phyloP scores from a whole-genome alignment of 2,329 filamentous ascomycete species.

The Didymella pomorum region DNA sequence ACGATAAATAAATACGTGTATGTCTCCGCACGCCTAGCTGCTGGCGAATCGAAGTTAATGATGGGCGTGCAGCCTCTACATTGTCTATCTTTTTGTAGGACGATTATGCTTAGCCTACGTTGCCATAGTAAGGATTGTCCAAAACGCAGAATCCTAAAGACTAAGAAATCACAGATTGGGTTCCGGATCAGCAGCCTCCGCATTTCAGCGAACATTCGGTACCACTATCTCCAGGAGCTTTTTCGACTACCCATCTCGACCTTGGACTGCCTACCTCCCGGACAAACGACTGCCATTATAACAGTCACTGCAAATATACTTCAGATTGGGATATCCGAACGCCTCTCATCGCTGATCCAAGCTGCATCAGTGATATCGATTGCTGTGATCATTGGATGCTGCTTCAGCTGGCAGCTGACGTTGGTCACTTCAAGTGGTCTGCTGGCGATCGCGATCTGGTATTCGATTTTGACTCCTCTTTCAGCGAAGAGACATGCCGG shows the following conservation, averaged over 20 bases:
- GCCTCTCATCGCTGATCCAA: constrained; percentile 38
- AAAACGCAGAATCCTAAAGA: neutral
- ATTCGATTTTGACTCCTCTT: constrained; percentile 29
- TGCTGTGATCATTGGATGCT: constrained; percentile 37
- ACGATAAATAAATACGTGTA: constrained; percentile 34
- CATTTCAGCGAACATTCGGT: constrained; percentile 38
- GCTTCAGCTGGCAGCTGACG: constrained; percentile 39
- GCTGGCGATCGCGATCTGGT: constrained; percentile 33
- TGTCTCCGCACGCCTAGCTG: neutral
- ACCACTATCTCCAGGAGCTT: constrained; percentile 35
- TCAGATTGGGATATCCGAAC: constrained; percentile 42
- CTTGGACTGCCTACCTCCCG: constrained; percentile 38
- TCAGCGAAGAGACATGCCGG: constrained; percentile 26
- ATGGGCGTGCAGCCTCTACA: constrained; percentile 47
- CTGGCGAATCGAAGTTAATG: neutral
- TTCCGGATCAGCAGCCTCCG: constrained; percentile 38
- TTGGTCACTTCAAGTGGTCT: constrained; percentile 36
- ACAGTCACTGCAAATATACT: constrained; percentile 39
- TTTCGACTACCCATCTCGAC: constrained; percentile 36
- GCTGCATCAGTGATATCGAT: constrained; percentile 32
- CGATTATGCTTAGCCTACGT: constrained; percentile 64
- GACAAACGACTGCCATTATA: constrained; percentile 39
- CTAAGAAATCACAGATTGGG: constrained; percentile 30
- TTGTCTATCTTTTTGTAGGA: constrained; percentile 66
- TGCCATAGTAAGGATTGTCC: constrained; percentile 56